phyloP scores from a whole-genome alignment of 352 stramenopile species.

The Pythium biforme region DNA sequence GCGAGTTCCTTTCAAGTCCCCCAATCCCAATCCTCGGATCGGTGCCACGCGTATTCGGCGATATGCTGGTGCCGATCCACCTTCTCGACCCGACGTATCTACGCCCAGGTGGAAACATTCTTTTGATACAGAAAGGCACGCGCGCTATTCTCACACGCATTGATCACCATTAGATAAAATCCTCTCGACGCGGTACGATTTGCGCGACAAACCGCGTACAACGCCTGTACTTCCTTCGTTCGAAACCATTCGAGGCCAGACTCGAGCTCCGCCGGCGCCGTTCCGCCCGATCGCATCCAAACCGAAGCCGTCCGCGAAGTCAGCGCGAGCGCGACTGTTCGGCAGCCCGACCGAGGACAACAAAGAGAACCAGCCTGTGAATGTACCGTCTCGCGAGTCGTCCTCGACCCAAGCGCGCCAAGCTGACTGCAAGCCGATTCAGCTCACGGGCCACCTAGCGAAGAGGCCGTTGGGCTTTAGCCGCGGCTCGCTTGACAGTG shows the following conservation, averaged over 20 bases:
- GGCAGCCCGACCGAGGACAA: conserved; percentile 11
- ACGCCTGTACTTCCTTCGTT: background rate
- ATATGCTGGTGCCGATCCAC: conserved; percentile 8
- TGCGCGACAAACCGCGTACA: conserved; percentile 6
- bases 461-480: conserved; percentile 18
- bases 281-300: background rate
- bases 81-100: background rate
- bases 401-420: background rate
- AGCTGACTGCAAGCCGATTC: background rate
- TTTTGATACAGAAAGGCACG: background rate
- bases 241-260: background rate
- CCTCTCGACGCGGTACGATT: background rate
- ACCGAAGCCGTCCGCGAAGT: conserved; percentile 1
- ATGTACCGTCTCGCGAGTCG: background rate
- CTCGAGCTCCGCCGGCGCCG: background rate
- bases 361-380: conserved; percentile 19
- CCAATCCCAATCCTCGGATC: conserved; percentile 22
- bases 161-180: background rate
- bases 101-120: background rate
- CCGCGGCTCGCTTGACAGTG: conserved; percentile 14
- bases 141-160: no score
- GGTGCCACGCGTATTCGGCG: conserved; percentile 12
- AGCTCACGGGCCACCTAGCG: background rate
- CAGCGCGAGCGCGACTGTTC: conserved; percentile 23
- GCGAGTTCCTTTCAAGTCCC: conserved; percentile 66